Conservation (phyloP, 78 protist genomes). For the Tieghemostelium lacteum region DNA sequence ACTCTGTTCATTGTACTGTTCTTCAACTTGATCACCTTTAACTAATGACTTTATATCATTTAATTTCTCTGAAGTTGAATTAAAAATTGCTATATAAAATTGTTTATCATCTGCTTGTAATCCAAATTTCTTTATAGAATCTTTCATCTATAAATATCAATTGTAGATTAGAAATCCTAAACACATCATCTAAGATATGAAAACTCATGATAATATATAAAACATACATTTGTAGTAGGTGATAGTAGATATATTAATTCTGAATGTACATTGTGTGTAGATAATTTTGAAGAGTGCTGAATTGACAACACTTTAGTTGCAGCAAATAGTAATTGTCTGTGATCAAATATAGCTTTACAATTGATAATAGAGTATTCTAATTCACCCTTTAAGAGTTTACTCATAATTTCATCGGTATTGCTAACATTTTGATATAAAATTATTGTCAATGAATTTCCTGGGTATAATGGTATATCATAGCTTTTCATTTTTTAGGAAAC, state of each 20-base stretch:
- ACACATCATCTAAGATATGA: background rate
- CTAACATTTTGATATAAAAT: conserved; percentile 25
- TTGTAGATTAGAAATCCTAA: background rate
- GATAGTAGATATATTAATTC: conserved; percentile 46
- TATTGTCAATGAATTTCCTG: conserved; percentile 15
- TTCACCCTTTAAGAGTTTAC: background rate
- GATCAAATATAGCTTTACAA: conserved; percentile 16
- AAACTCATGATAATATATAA: background rate
- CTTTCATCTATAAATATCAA: conserved; percentile 1
- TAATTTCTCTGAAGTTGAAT: conserved; percentile 13
- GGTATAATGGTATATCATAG: no score
- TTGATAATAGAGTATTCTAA: conserved; percentile 45
- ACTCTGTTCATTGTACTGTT: background rate
- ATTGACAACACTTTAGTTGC: conserved; percentile 8
- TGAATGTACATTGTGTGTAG: conserved; percentile 24
- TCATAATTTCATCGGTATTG: conserved; percentile 37
- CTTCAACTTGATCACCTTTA: conserved; percentile 36
- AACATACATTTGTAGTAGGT: conserved; percentile 45
- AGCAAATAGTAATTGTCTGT: conserved; percentile 27
- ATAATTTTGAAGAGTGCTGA: background rate
- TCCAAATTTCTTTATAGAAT: conserved; percentile 42
- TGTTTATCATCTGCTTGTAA: conserved; percentile 8
- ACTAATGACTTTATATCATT: background rate
- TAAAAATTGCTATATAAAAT: conserved; percentile 39
- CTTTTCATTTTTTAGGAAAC: no score